Evolutionary conservation across 1,139 yeast genomes (phyloP).

Genomic region (Geotrichum phurueaensis): DNA sequence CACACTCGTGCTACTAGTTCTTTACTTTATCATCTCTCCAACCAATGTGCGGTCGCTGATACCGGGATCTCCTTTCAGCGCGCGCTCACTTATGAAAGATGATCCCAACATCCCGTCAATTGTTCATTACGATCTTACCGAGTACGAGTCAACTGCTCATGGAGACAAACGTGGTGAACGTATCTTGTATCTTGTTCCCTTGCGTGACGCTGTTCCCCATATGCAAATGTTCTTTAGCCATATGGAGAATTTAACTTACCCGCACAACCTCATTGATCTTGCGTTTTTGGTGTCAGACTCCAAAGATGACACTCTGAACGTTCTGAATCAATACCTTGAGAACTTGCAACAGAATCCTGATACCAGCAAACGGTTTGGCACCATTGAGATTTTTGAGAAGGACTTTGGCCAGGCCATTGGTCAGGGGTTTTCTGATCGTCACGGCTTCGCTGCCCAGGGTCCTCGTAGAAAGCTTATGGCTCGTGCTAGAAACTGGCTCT

Average conservation of each 20-base stretch:
- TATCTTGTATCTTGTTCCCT: slow-evolving; percentile 58
- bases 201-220: slow-evolving; percentile 63
- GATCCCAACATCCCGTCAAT: slow-evolving; percentile 38
- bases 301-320: slow-evolving; percentile 57
- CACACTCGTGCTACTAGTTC: background rate
- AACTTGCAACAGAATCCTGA: slow-evolving; percentile 49
- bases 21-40: slow-evolving; percentile 2
- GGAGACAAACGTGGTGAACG: slow-evolving; percentile 59
- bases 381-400: slow-evolving; percentile 53
- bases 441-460: slow-evolving; percentile 70
- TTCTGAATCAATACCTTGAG: slow-evolving; percentile 41
- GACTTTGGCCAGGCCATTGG: slow-evolving; percentile 69
- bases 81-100: slow-evolving; percentile 21
- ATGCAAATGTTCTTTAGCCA: slow-evolving; percentile 61
- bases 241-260: slow-evolving; percentile 54
- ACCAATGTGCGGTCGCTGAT: background rate
- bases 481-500: slow-evolving; percentile 65
- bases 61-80: background rate
- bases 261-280: slow-evolving; percentile 58
- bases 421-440: slow-evolving; percentile 78
- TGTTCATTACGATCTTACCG: slow-evolving; percentile 49
- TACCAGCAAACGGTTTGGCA: slow-evolving; percentile 53
- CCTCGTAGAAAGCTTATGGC: slow-evolving; percentile 71
- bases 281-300: slow-evolving; percentile 64
- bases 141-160: slow-evolving; percentile 45